These are phyloP conservation scores for Pichia californica DNA, from an alignment of 805 yeast species.

Conservation along the genomic window DNA sequence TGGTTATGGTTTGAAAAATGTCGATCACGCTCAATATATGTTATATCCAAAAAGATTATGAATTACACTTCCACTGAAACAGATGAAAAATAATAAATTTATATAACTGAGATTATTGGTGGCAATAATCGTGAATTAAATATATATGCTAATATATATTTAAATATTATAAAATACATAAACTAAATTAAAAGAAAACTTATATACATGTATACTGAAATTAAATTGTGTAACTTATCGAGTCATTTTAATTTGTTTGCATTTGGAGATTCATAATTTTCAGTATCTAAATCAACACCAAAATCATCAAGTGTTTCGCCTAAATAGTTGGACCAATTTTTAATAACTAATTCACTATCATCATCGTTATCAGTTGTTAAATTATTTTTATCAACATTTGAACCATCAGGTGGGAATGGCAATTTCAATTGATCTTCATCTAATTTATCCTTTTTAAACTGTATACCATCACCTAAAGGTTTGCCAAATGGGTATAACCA, in stretches of 20 bases:
- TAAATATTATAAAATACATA: too few species aligned
- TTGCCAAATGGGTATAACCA: conserved; percentile 73
- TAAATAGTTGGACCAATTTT: conserved; percentile 59
- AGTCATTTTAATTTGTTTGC: neutral
- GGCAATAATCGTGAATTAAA: conserved; percentile 1
- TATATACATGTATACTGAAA: too few species aligned
- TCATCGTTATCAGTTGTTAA: conserved; percentile 5
- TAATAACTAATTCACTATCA: conserved; percentile 14
- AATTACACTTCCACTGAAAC: neutral
- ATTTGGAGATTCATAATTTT: conserved; percentile 22
- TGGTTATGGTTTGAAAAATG: conserved; percentile 50
- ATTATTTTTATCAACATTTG: conserved; percentile 17
- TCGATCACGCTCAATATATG: conserved; percentile 28
- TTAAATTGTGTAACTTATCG: neutral
- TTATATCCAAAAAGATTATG: conserved; percentile 10
- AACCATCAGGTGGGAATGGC: conserved; percentile 95
- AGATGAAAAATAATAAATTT: neutral
- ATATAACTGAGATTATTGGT: neutral
- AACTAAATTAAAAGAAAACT: too few species aligned
- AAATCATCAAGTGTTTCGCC: conserved; percentile 84
- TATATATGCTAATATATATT: too few species aligned
- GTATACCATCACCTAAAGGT: conserved; percentile 55
- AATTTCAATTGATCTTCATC: conserved; percentile 54
- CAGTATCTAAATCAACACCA: conserved; percentile 79
- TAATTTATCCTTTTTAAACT: conserved; percentile 49